Percentiles rank a stretch among this genome's conserved stretches.
Conservation (phyloP, 2,329 filamentous ascomycete species). For the Fusarium anguioides region DNA sequence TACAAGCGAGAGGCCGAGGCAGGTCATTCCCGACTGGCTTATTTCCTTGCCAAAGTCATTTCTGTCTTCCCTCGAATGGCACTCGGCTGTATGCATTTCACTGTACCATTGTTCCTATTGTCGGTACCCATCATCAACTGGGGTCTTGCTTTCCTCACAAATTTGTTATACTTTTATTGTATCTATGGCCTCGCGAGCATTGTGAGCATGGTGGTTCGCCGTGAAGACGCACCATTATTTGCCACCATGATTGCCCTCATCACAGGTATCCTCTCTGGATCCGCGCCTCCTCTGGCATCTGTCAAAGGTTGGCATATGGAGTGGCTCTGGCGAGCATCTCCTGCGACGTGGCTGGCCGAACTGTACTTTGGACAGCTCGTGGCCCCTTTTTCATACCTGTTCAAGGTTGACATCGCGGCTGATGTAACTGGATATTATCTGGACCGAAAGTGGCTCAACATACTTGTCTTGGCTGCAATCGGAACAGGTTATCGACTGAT, state of each 20-base stretch:
- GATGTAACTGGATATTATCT: conserved; percentile 58
- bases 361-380: conserved; percentile 65
- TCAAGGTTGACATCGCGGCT: conserved; percentile 60
- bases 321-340: conserved; percentile 66
- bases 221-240: conserved; percentile 67
- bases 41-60: conserved; percentile 67
- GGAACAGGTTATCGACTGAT: conserved; percentile 58
- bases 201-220: conserved; percentile 64
- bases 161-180: conserved; percentile 67
- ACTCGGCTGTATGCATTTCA: conserved; percentile 65
- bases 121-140: conserved; percentile 63
- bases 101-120: conserved; percentile 61
- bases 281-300: conserved; percentile 61
- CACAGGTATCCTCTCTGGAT: conserved; percentile 64
- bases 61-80: conserved; percentile 63
- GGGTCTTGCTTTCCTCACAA: conserved; percentile 59
- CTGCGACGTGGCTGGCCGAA: conserved; percentile 67
- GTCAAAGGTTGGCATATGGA: conserved; percentile 64
- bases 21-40: conserved; percentile 66
- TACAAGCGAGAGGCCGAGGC: conserved; percentile 66
- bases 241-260: conserved; percentile 66
- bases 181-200: conserved; percentile 66
- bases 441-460: conserved; percentile 57
- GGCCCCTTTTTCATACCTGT: conserved; percentile 61
- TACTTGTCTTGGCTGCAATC: conserved; percentile 56